Conservation (phyloP, 1,139 yeast genomes). For the Meyerozyma carpophila region DNA sequence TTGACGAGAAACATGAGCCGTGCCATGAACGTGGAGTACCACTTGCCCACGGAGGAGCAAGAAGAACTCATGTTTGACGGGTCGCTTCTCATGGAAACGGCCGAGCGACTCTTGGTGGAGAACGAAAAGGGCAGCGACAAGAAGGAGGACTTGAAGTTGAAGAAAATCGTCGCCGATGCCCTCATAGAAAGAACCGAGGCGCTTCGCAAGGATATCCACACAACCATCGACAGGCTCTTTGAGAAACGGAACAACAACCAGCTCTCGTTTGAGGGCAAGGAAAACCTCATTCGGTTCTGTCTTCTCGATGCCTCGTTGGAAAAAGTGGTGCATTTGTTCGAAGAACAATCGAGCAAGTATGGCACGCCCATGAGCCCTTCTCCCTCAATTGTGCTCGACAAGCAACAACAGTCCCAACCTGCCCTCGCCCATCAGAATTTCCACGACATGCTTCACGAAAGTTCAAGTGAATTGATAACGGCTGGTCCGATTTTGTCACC, state of each 20-base stretch:
- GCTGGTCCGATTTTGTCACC: constrained; percentile 55
- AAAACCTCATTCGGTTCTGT: constrained; percentile 38
- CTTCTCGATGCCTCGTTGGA: constrained; percentile 40
- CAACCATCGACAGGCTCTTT: constrained; percentile 36
- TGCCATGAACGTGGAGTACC: constrained; percentile 37
- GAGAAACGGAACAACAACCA: constrained; percentile 31
- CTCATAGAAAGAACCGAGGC: constrained; percentile 38
- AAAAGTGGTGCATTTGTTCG: constrained; percentile 38
- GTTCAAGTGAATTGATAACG: constrained; percentile 46
- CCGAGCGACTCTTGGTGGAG: constrained; percentile 19
- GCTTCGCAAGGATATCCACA: constrained; percentile 37
- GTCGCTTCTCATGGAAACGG: constrained; percentile 26
- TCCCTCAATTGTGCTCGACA: constrained; percentile 12
- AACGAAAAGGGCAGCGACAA: constrained; percentile 20
- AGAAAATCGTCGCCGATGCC: constrained; percentile 37
- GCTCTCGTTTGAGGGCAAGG: constrained; percentile 41
- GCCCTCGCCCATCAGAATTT: constrained; percentile 9
- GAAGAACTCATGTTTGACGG: constrained; percentile 48
- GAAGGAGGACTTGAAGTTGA: constrained; percentile 33
- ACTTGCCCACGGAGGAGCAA: constrained; percentile 18
- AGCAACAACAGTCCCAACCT: constrained; percentile 2
- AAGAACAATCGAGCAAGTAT: constrained; percentile 29
- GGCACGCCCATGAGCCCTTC: constrained; percentile 19
- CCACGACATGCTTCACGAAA: constrained; percentile 38
- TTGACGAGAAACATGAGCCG: constrained; percentile 80